Evolutionary conservation across 2,329 filamentous ascomycete species (phyloP).

Genomic region (Fusarium fujikuroi): DNA sequence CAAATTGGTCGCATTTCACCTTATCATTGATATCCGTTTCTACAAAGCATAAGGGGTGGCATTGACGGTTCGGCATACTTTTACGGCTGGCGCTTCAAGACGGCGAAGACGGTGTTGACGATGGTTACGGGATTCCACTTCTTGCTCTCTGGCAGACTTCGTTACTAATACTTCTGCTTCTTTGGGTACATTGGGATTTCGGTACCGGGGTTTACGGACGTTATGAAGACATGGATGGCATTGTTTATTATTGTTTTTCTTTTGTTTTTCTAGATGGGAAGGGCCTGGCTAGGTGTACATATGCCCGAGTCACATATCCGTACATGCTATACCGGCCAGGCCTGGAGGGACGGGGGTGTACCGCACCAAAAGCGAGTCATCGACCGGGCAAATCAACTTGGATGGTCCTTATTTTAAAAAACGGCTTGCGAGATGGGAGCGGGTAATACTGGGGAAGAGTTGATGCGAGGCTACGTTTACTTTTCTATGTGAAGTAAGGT

Average conservation of each 20-base stretch:
- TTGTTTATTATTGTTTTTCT: slow-evolving; percentile 37
- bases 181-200: slow-evolving; percentile 43
- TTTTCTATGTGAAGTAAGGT: slow-evolving; percentile 31
- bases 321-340: slow-evolving; percentile 13
- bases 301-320: slow-evolving; percentile 10
- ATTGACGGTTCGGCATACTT: slow-evolving; percentile 38
- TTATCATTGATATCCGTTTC: slow-evolving; percentile 39
- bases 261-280: slow-evolving; percentile 22
- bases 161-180: slow-evolving; percentile 40
- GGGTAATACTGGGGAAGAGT: slow-evolving; percentile 46
- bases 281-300: slow-evolving; percentile 15
- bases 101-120: slow-evolving; percentile 45
- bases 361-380: slow-evolving; percentile 37
- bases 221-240: slow-evolving; percentile 48
- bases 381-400: slow-evolving; percentile 23
- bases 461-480: slow-evolving; percentile 45
- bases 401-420: slow-evolving; percentile 26
- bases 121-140: slow-evolving; percentile 45
- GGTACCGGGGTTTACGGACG: slow-evolving; percentile 43
- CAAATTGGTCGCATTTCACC: slow-evolving; percentile 37
- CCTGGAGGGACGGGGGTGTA: slow-evolving; percentile 37
- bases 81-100: slow-evolving; percentile 45
- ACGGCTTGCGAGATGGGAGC: slow-evolving; percentile 34
- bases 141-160: slow-evolving; percentile 40
- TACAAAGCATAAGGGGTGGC: slow-evolving; percentile 34